A percentile compares a stretch with the other conserved stretches of the same genome.
These are phyloP conservation scores for Heterobasidion occidentale DNA, from an alignment of 1,284 basidiomycete species.

Conservation along the genomic window DNA sequence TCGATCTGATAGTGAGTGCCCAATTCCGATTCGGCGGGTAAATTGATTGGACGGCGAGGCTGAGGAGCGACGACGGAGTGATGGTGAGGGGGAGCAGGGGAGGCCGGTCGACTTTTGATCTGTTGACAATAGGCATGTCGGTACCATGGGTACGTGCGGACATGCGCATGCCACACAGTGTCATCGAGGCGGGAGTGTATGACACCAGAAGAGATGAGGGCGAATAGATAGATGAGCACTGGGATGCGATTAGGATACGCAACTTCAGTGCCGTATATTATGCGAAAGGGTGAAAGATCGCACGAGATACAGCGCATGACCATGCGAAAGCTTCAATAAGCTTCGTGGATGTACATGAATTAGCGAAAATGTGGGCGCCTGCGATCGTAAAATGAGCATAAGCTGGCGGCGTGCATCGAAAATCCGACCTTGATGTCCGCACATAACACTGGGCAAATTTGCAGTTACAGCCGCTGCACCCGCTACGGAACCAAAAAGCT, in stretches of 20 bases:
- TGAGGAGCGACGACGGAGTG: conserved; percentile 32
- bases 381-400: conserved; percentile 4
- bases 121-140: conserved; percentile 12
- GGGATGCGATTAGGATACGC: not conserved
- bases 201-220: conserved; percentile 26
- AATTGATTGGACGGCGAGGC: conserved; percentile 25
- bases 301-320: conserved; percentile 48
- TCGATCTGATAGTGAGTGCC: conserved; percentile 40
- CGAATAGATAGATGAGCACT: conserved; percentile 39
- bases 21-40: conserved; percentile 24
- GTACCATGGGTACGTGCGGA: conserved; percentile 37
- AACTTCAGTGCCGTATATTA: not conserved
- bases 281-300: conserved; percentile 17
- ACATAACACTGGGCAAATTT: conserved; percentile 26
- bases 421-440: conserved; percentile 14
- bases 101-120: conserved; percentile 18
- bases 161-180: conserved; percentile 43
- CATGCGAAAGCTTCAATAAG: conserved; percentile 60
- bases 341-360: conserved; percentile 46
- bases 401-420: conserved; percentile 1
- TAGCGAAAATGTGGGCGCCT: conserved; percentile 13
- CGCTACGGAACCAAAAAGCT: conserved; percentile 22
- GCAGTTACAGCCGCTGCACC: conserved; percentile 39
- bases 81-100: conserved; percentile 25
- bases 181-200: conserved; percentile 31